These are phyloP conservation scores for Penicillium desertorum DNA, from an alignment of 495 filamentous ascomycete species.

Conservation along the genomic window DNA sequence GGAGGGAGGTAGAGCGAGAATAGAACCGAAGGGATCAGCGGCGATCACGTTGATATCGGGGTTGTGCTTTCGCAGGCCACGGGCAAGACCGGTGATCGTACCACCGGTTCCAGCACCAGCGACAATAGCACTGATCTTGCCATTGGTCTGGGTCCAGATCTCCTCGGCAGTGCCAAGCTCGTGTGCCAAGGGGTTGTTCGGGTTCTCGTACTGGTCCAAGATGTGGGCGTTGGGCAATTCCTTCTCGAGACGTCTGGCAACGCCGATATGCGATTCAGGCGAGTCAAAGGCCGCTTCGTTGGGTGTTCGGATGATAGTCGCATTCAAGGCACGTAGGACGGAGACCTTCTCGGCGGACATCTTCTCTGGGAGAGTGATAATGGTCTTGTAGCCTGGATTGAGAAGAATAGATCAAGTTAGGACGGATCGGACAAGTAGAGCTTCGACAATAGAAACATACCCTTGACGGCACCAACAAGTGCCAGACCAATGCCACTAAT, in stretches of 20 bases:
- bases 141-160: slow-evolving; percentile 87
- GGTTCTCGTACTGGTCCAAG: slow-evolving; percentile 92
- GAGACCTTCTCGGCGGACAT: slow-evolving; percentile 98
- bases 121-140: slow-evolving; percentile 81
- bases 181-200: slow-evolving; percentile 89
- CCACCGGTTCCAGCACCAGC: slow-evolving; percentile 95
- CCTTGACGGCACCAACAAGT: slow-evolving; percentile 90
- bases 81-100: slow-evolving; percentile 87
- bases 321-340: slow-evolving; percentile 87
- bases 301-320: slow-evolving; percentile 95
- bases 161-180: slow-evolving; percentile 95
- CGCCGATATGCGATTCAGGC: slow-evolving; percentile 95
- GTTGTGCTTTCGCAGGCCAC: slow-evolving; percentile 85
- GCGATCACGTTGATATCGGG: slow-evolving; percentile 78
- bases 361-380: slow-evolving; percentile 98
- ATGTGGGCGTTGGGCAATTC: slow-evolving; percentile 97
- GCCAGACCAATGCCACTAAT: slow-evolving; percentile 87
- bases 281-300: slow-evolving; percentile 93
- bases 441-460: slow-evolving; percentile 30
- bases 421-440: not conserved
- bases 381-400: slow-evolving; percentile 76
- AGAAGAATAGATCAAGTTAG: slow-evolving; percentile 7
- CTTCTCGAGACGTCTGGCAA: slow-evolving; percentile 84
- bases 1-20: slow-evolving; percentile 74
- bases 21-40: slow-evolving; percentile 86